A percentile compares a stretch with the other conserved stretches of the same genome.
Evolutionary conservation across 257 asterid species (phyloP).

Genomic region (Przewalskia tangutica): DNA sequence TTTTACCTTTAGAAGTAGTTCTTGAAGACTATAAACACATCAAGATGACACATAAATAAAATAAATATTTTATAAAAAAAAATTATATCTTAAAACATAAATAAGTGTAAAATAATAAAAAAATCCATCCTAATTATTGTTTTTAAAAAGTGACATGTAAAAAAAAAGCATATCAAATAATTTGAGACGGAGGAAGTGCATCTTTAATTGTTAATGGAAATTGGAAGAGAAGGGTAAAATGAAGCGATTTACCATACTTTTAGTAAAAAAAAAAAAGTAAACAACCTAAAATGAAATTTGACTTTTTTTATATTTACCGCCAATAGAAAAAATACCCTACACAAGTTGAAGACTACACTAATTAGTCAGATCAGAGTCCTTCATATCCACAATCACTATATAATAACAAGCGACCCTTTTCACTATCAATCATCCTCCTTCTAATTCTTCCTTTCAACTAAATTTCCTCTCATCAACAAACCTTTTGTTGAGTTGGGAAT

Average conservation of each 20-base stretch:
- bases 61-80: too few species aligned
- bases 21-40: too few species aligned
- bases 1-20: too few species aligned
- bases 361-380: slow-evolving; percentile 2
- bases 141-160: too few species aligned
- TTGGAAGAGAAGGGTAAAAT: not conserved
- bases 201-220: not conserved
- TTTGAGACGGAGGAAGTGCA: too few species aligned
- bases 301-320: not conserved
- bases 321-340: not conserved
- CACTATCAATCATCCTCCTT: not conserved
- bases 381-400: slow-evolving; percentile 2
- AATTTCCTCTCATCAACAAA: not conserved
- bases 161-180: too few species aligned
- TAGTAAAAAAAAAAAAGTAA: not conserved
- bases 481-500: not conserved
- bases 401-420: not conserved
- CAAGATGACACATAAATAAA: too few species aligned
- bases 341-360: not conserved
- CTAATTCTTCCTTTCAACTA: not conserved
- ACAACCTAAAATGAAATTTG: not conserved
- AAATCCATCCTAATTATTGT: too few species aligned
- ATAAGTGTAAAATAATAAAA: too few species aligned
- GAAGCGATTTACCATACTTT: not conserved
- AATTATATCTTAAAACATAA: too few species aligned